Conservation (phyloP, 2,329 filamentous ascomycete genomes). For the Cordyceps pruinosa region DNA sequence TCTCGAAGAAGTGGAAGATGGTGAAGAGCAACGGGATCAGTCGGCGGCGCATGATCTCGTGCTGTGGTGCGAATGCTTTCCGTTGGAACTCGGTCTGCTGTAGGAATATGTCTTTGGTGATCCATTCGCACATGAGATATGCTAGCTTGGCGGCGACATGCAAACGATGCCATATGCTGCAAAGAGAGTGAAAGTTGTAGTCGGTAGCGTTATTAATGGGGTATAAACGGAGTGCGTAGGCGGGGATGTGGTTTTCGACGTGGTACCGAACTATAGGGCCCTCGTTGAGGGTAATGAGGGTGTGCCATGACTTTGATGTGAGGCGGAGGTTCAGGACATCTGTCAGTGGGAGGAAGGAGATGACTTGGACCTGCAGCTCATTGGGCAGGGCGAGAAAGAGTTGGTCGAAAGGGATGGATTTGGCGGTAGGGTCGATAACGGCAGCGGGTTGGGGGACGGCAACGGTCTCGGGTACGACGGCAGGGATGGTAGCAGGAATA, state of each 20-base stretch:
- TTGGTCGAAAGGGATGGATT: constrained; percentile 42
- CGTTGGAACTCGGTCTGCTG: constrained; percentile 48
- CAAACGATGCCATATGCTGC: constrained; percentile 58
- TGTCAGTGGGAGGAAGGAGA: constrained; percentile 51
- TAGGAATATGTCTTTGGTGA: constrained; percentile 59
- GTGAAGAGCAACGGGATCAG: constrained; percentile 59
- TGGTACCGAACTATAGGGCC: constrained; percentile 55
- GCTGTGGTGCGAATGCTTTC: constrained; percentile 52
- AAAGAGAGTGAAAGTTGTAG: constrained; percentile 54
- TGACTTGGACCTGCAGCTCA: constrained; percentile 57
- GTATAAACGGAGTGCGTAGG: constrained; percentile 54
- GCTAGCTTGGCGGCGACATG: constrained; percentile 59
- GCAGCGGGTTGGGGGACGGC: background rate
- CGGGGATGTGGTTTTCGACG: constrained; percentile 51
- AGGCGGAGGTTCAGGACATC: constrained; percentile 54
- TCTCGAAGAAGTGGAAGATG: constrained; percentile 62
- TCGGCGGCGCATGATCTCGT: constrained; percentile 57
- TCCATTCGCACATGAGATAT: constrained; percentile 56
- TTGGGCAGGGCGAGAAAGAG: constrained; percentile 53
- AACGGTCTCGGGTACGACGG: constrained; percentile 4
- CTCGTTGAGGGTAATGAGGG: constrained; percentile 54
- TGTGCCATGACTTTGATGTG: constrained; percentile 53
- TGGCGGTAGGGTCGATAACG: constrained; percentile 16
- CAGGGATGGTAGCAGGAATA: constrained; percentile 13
- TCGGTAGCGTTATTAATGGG: constrained; percentile 41